Base-by-base conservation (phyloP, 768 basidiomycete species). In the Kwoniella sp. region DNA sequence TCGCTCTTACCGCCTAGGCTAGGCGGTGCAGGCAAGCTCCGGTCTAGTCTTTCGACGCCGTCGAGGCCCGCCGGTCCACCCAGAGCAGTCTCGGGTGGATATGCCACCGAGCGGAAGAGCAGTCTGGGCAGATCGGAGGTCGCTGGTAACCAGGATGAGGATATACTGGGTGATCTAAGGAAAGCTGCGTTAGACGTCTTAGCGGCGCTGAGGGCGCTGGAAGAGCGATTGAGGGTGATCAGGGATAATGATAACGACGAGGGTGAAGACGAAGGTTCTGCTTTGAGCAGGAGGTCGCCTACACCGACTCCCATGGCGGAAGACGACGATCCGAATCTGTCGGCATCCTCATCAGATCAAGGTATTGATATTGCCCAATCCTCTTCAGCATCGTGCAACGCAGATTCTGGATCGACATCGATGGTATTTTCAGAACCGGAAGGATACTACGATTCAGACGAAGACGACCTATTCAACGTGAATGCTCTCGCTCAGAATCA, bases 161-260 rank as follows among this genome's bases (percentile, higher is more conserved):
- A 77, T 59, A 87, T 88, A 1, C 80, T 91, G 19, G 83, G 85
- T 1, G 82, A 86, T 52, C 87, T 97, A 57, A 84, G 94, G 24
- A 85, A 85, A 55, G 85, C 88, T 0, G 91, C 92, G 1, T 80
- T 97, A 56, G 92, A 93, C 64, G 90, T 96, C 0, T 85, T 98
- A 29, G 84, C 88, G 5, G 83, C 86, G 40, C 84, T 98, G 46
- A 85, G 91, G 37, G 87, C 86, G 29, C 80, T 97, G 21, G 95
- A 97, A 77, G 91, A 93, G 74, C 80, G 81, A 9, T 86, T 85
- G 40, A 85, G 95, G 2, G 77, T 66, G 15, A 17, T 22, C 17
- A 54, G 60, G 22, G 53, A 49, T 48, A 15, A 44, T 4, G 52
- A 15, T 2, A 13, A 13, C 2, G 24, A 37, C 12, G 33, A 1